phyloP scores from a whole-genome alignment of 495 filamentous ascomycete species.

The Podospora pseudocomata region DNA sequence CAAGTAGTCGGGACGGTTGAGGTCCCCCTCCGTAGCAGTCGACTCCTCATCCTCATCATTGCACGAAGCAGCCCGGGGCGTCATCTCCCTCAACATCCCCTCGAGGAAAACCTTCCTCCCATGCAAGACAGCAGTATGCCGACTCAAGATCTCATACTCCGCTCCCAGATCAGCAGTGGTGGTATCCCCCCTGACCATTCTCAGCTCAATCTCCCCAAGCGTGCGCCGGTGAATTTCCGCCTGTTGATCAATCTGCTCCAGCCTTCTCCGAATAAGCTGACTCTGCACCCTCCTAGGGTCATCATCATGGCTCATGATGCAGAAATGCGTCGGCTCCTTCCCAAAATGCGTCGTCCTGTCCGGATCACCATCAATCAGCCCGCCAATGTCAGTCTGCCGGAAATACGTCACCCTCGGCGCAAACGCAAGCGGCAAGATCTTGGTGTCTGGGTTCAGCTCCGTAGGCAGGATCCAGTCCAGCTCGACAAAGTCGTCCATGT shows the following conservation, averaged over 20 bases:
- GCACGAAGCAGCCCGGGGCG: constrained; percentile 24
- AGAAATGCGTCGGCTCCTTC: constrained; percentile 85
- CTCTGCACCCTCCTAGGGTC: constrained; percentile 88
- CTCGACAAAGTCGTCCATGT: constrained; percentile 99
- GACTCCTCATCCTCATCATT: constrained; percentile 18
- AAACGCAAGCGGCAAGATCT: constrained; percentile 86
- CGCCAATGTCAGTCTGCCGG: constrained; percentile 88
- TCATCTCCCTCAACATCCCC: constrained; percentile 65
- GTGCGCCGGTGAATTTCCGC: constrained; percentile 64
- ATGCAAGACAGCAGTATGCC: constrained; percentile 65
- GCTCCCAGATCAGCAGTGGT: constrained; percentile 50
- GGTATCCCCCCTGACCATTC: constrained; percentile 53
- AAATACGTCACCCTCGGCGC: constrained; percentile 96
- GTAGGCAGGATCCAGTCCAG: constrained; percentile 92
- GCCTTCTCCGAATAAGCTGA: constrained; percentile 73
- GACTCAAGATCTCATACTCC: constrained; percentile 64
- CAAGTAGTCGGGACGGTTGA: background rate
- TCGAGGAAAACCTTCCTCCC: constrained; percentile 75
- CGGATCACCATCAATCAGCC: constrained; percentile 62
- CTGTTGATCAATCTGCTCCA: constrained; percentile 74
- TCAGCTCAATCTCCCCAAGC: constrained; percentile 63
- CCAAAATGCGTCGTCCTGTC: constrained; percentile 81
- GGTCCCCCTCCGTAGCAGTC: constrained; percentile 22
- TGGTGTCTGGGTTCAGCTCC: constrained; percentile 85
- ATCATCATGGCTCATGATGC: constrained; percentile 90